Evolutionary conservation across 352 stramenopile genomes (phyloP).

Genomic region (Pythium brachiatum): DNA sequence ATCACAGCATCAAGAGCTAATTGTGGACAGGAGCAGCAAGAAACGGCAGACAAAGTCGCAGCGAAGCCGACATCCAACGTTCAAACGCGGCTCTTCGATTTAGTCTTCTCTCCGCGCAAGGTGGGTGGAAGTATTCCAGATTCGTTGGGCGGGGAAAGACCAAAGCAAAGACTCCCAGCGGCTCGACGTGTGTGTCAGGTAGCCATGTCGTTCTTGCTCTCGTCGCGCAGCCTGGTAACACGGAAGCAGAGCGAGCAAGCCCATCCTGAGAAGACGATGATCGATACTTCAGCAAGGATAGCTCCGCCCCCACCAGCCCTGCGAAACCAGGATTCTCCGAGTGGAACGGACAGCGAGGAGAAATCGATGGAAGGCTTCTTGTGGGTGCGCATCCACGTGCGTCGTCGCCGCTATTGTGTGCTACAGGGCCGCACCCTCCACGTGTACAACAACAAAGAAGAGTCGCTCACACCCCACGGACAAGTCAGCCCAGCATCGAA

Average conservation of each 20-base stretch:
- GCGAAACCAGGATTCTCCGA: not conserved
- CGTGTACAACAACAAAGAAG: constrained; percentile 64
- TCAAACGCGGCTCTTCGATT: not conserved
- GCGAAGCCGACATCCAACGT: not conserved
- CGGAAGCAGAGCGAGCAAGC: constrained; percentile 11
- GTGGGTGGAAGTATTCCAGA: not conserved
- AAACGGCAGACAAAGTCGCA: not conserved
- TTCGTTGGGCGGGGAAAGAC: not conserved
- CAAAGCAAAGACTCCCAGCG: not conserved
- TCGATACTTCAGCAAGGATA: not conserved
- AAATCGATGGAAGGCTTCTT: constrained; percentile 59
- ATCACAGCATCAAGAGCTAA: not conserved
- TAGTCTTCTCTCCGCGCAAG: not conserved
- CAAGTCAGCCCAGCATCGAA: constrained; percentile 32
- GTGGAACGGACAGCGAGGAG: not conserved
- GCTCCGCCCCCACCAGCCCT: not conserved
- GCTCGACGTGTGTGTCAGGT: not conserved
- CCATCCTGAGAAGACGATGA: constrained; percentile 5
- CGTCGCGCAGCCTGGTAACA: not conserved
- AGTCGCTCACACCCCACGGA: constrained; percentile 14
- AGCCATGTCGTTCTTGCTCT: constrained; percentile 25
- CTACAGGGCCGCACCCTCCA: constrained; percentile 49
- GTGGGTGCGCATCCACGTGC: constrained; percentile 51
- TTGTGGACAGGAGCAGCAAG: not conserved
- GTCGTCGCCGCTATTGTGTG: constrained; percentile 70